These are phyloP conservation scores for Anisodus tanguticus DNA, from an alignment of 257 asterid species.

Conservation along the genomic window DNA sequence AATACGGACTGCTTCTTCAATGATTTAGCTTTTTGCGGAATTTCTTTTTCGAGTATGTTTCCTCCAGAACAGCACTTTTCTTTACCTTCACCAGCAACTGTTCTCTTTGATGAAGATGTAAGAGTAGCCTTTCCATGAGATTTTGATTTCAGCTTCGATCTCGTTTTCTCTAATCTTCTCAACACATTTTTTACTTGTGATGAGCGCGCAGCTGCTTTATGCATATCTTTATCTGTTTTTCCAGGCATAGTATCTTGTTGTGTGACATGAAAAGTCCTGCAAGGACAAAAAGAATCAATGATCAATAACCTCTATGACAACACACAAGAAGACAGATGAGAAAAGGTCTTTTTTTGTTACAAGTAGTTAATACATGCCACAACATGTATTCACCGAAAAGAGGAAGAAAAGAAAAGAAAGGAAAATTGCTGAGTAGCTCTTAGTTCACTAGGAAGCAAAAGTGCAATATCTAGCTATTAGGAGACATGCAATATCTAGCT, in stretches of 20 bases:
- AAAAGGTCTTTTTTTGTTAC: neutral
- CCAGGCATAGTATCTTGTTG: slow-evolving; percentile 58
- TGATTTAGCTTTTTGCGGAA: slow-evolving; percentile 51
- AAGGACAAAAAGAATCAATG: slow-evolving; percentile 15
- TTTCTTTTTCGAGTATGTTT: slow-evolving; percentile 51
- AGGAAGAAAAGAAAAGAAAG: neutral
- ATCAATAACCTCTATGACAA: neutral
- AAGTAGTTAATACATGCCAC: neutral
- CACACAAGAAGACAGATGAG: neutral
- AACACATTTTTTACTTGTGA: slow-evolving; percentile 44
- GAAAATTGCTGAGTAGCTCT: neutral
- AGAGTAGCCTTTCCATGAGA: slow-evolving; percentile 38
- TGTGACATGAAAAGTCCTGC: slow-evolving; percentile 31
- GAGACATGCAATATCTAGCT: neutral
- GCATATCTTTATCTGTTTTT: slow-evolving; percentile 43
- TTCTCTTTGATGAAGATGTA: slow-evolving; percentile 41
- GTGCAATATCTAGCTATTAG: neutral
- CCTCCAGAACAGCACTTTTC: slow-evolving; percentile 32
- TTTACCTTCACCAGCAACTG: slow-evolving; percentile 42
- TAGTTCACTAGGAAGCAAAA: neutral
- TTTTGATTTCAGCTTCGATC: slow-evolving; percentile 51
- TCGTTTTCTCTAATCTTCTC: slow-evolving; percentile 48
- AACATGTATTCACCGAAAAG: neutral
- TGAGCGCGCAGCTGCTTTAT: slow-evolving; percentile 30
- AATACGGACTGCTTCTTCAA: slow-evolving; percentile 41